A percentile compares a stretch with the other conserved stretches of the same genome.
These are phyloP conservation scores for Mortierella sp. DNA, from an alignment of 371 early-diverging fungal genomes.

Conservation along the genomic window DNA sequence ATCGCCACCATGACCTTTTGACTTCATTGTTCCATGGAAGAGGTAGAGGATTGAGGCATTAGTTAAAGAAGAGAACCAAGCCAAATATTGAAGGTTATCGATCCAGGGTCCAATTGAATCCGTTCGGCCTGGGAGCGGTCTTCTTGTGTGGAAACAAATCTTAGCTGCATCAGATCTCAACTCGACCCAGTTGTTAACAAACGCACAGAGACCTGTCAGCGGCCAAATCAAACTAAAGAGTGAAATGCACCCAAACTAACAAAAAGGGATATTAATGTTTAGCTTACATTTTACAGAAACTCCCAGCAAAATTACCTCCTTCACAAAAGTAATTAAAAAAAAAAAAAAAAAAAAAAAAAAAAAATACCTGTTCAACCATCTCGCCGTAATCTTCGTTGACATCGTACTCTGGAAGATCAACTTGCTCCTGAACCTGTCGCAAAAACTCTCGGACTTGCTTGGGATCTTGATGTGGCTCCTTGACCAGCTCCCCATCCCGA, in stretches of 20 bases:
- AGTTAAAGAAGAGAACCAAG: conserved; percentile 80
- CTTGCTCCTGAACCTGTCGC: conserved; percentile 57
- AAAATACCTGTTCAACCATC: conserved; percentile 89
- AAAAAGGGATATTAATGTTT: background rate
- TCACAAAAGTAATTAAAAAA: background rate
- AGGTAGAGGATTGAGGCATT: conserved; percentile 80
- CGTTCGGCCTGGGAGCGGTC: conserved; percentile 79
- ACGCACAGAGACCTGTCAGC: conserved; percentile 77
- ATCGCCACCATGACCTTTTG: background rate
- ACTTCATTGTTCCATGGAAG: conserved; percentile 53
- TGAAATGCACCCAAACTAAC: conserved; percentile 82
- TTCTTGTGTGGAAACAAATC: conserved; percentile 79
- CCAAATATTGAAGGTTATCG: conserved; percentile 67
- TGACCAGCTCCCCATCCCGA: conserved; percentile 27
- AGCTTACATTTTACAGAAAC: background rate
- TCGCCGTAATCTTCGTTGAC: conserved; percentile 90
- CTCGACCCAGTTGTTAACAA: conserved; percentile 90
- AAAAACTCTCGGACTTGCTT: conserved; percentile 60
- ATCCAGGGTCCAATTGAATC: conserved; percentile 91
- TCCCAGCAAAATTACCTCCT: background rate
- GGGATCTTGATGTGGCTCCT: conserved; percentile 21
- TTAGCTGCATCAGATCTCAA: conserved; percentile 89
- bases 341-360: background rate
- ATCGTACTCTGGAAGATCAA: conserved; percentile 77
- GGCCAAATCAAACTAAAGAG: conserved; percentile 88